Base-by-base conservation (phyloP, 2,329 filamentous ascomycete species). In the Sporothrix dimorphospora region DNA sequence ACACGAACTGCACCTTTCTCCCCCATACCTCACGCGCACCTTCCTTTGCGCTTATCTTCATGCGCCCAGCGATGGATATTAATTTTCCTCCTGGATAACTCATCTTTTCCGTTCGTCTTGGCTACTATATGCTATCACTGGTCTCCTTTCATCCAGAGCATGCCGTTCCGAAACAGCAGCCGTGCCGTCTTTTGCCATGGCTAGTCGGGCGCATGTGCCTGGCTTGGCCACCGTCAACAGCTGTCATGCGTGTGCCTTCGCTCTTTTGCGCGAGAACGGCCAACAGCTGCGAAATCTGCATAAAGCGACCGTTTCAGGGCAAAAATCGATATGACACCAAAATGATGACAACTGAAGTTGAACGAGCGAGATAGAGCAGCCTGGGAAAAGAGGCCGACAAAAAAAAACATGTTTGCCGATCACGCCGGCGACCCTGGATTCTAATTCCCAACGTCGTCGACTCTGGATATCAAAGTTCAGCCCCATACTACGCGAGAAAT, bases 131-230 rank as follows among this genome's bases (percentile, higher is more conserved):
- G 45, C 24, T 67, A 67, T 67, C 65, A 11, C 27, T 12, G 12
- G 19, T 19, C 19, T 67, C 42, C 27, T 51, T 53, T 51, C 65
- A 67, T 51, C 65, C 45, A 67, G 65, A 67, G 42, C 65, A 67
- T n/a, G 40, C 65, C 65, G 27, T 30, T 38, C 65, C 65, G 65
- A 67, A 67, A 51, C 65, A 51, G 45, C 65, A 67, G 65, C 65
- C 65, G 65, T 67, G 65, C 65, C 65, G 65, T 53, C 65, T 51
- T 67, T 67, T 67, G 63, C 65, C 45, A 67, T 67, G 27, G 27
- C 24, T 19, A 30, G 27, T 14, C 11, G 19, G 45, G 27, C n/a
- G 21, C 45, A 14, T 38, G 24, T 11, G 24, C 65, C 45, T 9
- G 42, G 27, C 42, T 47, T 67, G 57, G 34, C 57, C 34, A 27